phyloP scores from a whole-genome alignment of 2,329 filamentous ascomycete genomes.

The Rutstroemia sydowiana region DNA sequence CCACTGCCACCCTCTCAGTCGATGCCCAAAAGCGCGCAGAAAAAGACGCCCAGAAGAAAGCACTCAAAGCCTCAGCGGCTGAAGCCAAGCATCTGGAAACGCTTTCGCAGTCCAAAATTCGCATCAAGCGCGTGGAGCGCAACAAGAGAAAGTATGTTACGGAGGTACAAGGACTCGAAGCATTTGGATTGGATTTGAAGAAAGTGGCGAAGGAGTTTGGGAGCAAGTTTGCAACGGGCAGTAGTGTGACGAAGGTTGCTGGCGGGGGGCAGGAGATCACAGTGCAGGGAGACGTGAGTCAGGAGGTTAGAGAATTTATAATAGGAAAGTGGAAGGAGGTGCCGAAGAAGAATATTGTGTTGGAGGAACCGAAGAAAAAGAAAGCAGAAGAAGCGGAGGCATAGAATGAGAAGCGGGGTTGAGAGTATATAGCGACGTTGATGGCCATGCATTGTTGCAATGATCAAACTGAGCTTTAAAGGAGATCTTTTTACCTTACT shows the following conservation, averaged over 20 bases:
- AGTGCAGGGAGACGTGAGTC: slow-evolving; percentile 92
- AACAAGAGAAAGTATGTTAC: slow-evolving; percentile 98
- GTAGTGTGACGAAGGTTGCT: slow-evolving; percentile 81
- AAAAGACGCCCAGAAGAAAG: slow-evolving; percentile 95
- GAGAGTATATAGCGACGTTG: not conserved
- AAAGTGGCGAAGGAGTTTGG: slow-evolving; percentile 95
- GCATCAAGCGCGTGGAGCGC: slow-evolving; percentile 93
- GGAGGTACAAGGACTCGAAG: slow-evolving; percentile 81
- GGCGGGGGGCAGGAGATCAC: slow-evolving; percentile 92
- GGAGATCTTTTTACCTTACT: not conserved
- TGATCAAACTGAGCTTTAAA: not conserved
- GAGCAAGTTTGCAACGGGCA: slow-evolving; percentile 96
- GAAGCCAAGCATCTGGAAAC: slow-evolving; percentile 74
- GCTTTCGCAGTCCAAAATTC: slow-evolving; percentile 73
- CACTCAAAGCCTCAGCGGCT: slow-evolving; percentile 81
- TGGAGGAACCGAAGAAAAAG: slow-evolving; percentile 95
- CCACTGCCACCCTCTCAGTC: slow-evolving; percentile 77
- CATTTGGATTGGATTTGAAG: slow-evolving; percentile 87
- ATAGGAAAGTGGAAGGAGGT: slow-evolving; percentile 83
- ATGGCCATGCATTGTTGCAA: not conserved
- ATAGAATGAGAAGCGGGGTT: not conserved
- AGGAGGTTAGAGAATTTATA: slow-evolving; percentile 88
- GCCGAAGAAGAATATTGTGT: slow-evolving; percentile 90
- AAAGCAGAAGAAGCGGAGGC: slow-evolving; percentile 45
- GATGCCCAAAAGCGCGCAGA: slow-evolving; percentile 91